Base-by-base conservation (phyloP, 345 rosid species). In the Iberis pinnata region DNA sequence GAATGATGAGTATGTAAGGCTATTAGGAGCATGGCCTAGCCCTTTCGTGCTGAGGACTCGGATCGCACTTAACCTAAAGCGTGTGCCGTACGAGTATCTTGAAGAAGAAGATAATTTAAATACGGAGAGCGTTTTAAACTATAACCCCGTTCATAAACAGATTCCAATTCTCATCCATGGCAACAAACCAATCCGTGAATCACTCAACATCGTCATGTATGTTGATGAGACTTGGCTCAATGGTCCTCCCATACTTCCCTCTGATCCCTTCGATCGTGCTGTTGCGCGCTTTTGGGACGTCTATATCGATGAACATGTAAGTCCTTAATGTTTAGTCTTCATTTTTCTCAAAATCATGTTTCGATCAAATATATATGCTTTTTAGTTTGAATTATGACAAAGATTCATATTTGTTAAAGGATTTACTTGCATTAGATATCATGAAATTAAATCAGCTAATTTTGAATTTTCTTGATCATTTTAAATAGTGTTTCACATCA, bases 21-120 rank as follows among this genome's bases (percentile, higher is more conserved):
- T 89, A 43, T 14, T 89, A 32, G 93, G 95, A n/a, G 63, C 73
- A 12, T 83, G 93, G 89, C 70, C 89, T 7, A 89, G 97, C 33
- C 97, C 97, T 10, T 86, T 58, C 55, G 89, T 73, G 48, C 50
- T 80, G 73, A 77, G 97, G 68, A 69, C 85, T 6, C 63, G 80
- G 64, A 76, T 89, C 16, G 72, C 72, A 33, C 72, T 68, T 25
- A 68, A 68, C 63, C 58, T 68, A 47, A 68, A 68, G 58, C 11
- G 24, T 1, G 63, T 68, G 42, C 7, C 66, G 22, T 68, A 68
- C 29, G 68, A 61, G 63, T 68, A 60, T 36, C 63, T 60, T 2
- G 72, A 68, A 48, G 72, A 67, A 17, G 60, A 61, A 47, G 67
- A 68, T 48, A 74, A n/a, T 3, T 18, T 78, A 12, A 33, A 48